Evolutionary conservation across 2,329 filamentous ascomycete genomes (phyloP), one percentile per base, ranked within the genome.

Genomic region (Ceratocystis cacaofunesta): DNA sequence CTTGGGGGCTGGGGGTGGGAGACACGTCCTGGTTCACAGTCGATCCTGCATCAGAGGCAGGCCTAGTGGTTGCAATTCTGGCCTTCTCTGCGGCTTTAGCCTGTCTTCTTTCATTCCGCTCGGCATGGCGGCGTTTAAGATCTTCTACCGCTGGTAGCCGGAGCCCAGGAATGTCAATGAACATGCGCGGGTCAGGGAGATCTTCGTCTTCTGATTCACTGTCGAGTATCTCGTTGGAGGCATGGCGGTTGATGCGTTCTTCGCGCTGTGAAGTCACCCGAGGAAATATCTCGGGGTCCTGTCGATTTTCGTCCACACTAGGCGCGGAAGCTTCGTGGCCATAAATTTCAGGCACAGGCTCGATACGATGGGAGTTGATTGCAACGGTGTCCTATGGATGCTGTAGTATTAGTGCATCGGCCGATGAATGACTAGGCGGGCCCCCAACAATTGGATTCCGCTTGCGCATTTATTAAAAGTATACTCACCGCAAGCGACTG

Each of bases 141-240:
- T 32, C 30, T 36, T 63, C 36, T 5, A 66, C 6, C n/a, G 43
- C 28, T 1, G 57, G 36, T 22, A 63, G 22, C 22, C 61, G 50
- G 10, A 66, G 46, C 5, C 60, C 50, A n/a, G 60, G 60, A 17
- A 63, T 46, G 22, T 66, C 61, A 4, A 63, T 2, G 44, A 58
- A 66, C 41, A 63, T 62, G 12, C 48, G 60, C 43, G 65, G 65
- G 50, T 66, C 61, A 12, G 28, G 30, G 22, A 64, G 28, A 15
- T 63, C 48, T 19, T 48, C 46, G 10, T 36, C 50, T 8, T 64
- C 62, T 6, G 62, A 57, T 12, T 58, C 48, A n/a, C 30, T 64
- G 17, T 19, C 50, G n/a, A 32, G 3, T 2, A 2, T 28, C 19
- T 57, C 50, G 22, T 57, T 57, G 22, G 19, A 30, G 19, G 25